Evolutionary conservation across 2,329 filamentous ascomycete genomes (phyloP).

Genomic region (Arthrobotrys musiformis): DNA sequence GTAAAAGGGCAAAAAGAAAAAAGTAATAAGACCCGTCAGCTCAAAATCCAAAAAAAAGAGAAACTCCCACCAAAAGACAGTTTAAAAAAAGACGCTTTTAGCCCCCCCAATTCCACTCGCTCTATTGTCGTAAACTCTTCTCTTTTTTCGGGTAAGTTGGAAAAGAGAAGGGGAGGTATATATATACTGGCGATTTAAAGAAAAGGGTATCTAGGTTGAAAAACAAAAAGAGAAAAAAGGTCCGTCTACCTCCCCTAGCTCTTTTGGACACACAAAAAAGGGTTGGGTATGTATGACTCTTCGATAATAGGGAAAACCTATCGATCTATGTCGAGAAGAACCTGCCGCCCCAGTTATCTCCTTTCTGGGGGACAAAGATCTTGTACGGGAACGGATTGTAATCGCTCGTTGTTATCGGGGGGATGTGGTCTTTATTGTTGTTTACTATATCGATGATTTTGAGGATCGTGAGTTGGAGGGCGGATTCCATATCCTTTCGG

Average conservation of each 20-base stretch:
- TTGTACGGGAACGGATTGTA: constrained; percentile 95
- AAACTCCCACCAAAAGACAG: background rate
- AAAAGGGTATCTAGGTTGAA: constrained; percentile 18
- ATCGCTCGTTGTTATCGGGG: constrained; percentile 91
- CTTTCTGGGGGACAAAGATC: constrained; percentile 86
- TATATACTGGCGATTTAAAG: constrained; percentile 19
- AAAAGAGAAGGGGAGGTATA: background rate
- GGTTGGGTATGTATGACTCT: background rate
- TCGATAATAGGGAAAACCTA: background rate
- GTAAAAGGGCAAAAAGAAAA: background rate
- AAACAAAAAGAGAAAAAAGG: too few species aligned
- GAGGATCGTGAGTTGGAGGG: constrained; percentile 84
- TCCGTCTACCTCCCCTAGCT: background rate
- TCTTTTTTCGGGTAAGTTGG: background rate
- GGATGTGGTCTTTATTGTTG: constrained; percentile 92
- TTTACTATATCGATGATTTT: constrained; percentile 91
- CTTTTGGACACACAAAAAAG: background rate
- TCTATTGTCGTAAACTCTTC: constrained; percentile 38
- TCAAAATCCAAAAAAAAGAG: background rate
- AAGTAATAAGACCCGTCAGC: background rate
- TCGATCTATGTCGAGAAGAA: constrained; percentile 36
- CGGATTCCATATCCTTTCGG: constrained; percentile 88
- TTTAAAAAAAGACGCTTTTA: constrained; percentile 18
- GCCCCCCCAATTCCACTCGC: constrained; percentile 18
- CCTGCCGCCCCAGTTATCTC: constrained; percentile 75